Evolutionary conservation across 108 stramenopile genomes (phyloP).

Genomic region (Skeletonema menzelii): DNA sequence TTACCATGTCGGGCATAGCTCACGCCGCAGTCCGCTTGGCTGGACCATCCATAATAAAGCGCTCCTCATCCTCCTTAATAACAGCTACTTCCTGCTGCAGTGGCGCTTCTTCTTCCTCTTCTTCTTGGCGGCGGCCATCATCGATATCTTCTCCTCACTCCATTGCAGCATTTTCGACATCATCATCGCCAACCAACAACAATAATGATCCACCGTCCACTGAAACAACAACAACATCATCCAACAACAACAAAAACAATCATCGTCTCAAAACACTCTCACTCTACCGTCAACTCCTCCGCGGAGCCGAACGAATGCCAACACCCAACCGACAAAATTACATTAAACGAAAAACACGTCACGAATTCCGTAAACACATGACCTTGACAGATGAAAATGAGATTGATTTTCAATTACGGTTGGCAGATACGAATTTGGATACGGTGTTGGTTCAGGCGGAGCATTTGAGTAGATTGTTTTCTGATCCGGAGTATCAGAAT

Average conservation of each 20-base stretch:
- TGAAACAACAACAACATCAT: not conserved
- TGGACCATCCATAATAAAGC: not conserved
- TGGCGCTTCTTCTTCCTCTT: not conserved
- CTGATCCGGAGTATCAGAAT: slow-evolving; percentile 46
- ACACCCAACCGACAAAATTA: slow-evolving; percentile 88
- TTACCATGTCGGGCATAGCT: not conserved
- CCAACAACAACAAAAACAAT: slow-evolving; percentile 24
- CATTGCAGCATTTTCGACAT: not conserved
- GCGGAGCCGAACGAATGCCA: slow-evolving; percentile 80
- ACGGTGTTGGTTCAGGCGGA: slow-evolving; percentile 87
- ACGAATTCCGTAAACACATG: slow-evolving; percentile 63
- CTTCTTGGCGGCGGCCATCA: not conserved
- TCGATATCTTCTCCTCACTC: not conserved
- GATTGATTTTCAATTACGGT: slow-evolving; percentile 70
- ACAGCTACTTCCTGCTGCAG: too few relatives aligned
- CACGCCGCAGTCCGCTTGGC: not conserved
- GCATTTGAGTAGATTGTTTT: slow-evolving; percentile 62
- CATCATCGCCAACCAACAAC: not conserved
- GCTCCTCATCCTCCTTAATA: not conserved
- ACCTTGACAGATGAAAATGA: slow-evolving; percentile 63
- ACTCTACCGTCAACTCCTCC: slow-evolving; percentile 78
- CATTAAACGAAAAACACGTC: slow-evolving; percentile 64
- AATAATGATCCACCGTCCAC: not conserved
- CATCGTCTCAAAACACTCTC: slow-evolving; percentile 67
- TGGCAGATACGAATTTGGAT: slow-evolving; percentile 88